A percentile compares a stretch with the other conserved stretches of the same genome.
Evolutionary conservation across 164 flowering plant species (phyloP).

Genomic region (Santalum album): DNA sequence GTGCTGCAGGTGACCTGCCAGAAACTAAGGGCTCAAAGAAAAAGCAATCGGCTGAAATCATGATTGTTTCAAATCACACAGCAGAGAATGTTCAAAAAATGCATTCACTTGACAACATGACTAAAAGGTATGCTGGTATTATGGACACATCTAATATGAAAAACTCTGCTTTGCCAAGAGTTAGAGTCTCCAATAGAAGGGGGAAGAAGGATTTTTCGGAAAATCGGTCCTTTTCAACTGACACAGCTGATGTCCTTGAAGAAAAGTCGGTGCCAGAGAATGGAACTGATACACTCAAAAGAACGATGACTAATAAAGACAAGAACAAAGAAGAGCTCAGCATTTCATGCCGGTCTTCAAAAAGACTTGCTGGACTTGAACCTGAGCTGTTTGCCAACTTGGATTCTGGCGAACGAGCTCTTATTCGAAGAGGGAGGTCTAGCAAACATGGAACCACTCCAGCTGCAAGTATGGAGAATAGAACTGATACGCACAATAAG

Average conservation of each 20-base stretch:
- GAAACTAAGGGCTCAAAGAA: not conserved
- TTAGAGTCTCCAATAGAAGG: not conserved
- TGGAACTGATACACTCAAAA: not conserved
- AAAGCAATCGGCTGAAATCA: constrained; percentile 5
- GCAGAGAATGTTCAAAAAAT: not conserved
- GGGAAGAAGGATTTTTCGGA: constrained; percentile 1
- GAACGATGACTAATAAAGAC: constrained; percentile 3
- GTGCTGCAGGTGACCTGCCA: not conserved
- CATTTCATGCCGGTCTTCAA: constrained; percentile 24
- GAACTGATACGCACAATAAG: constrained; percentile 4
- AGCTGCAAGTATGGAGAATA: too few species aligned
- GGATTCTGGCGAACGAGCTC: too few species aligned
- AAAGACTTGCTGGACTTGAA: constrained; percentile 29
- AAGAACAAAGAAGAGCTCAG: constrained; percentile 6
- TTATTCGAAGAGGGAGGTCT: too few species aligned
- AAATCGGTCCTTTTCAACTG: constrained; percentile 6
- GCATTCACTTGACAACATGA: not conserved
- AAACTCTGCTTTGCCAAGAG: not conserved
- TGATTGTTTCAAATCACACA: not conserved
- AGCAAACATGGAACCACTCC: too few species aligned
- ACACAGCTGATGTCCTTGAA: not conserved
- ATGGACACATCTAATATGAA: not conserved
- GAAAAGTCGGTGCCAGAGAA: constrained; percentile 8
- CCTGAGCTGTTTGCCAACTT: constrained; percentile 11
- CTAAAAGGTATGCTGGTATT: not conserved